A percentile compares a stretch with the other conserved stretches of the same genome.
Evolutionary conservation across 192 early-diverging fungal genomes (phyloP).

Genomic region (Umbelopsis sp.): DNA sequence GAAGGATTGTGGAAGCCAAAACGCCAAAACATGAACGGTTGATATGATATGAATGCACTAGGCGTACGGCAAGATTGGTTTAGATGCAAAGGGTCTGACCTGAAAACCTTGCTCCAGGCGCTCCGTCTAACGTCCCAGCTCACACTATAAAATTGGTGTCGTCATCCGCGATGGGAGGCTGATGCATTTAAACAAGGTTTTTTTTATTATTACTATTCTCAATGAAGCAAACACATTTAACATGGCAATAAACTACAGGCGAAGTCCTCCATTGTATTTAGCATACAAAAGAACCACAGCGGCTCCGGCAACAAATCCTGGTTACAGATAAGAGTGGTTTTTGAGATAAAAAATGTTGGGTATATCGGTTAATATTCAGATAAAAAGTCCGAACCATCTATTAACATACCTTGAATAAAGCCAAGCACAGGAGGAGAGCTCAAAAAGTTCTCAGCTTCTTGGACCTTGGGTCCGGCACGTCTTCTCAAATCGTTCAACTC

Average conservation of each 20-base stretch:
- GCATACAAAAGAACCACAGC: constrained; percentile 18
- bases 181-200: background rate
- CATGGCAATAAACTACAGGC: background rate
- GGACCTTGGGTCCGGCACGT: constrained; percentile 17
- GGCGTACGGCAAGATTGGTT: background rate
- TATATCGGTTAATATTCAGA: too few species aligned
- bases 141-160: constrained; percentile 12
- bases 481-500: constrained; percentile 17
- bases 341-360: background rate
- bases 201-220: background rate
- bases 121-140: background rate
- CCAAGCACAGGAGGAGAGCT: constrained; percentile 10
- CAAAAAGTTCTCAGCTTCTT: constrained; percentile 17
- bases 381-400: background rate
- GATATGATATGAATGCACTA: constrained; percentile 6
- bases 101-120: background rate
- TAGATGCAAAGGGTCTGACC: background rate
- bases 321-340: background rate
- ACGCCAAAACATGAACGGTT: constrained; percentile 81
- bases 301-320: constrained; percentile 22
- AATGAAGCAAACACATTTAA: background rate
- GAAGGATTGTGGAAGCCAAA: constrained; percentile 93
- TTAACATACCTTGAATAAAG: constrained; percentile 22
- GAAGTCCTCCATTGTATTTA: constrained; percentile 20
- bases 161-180: background rate